Percentiles rank a stretch among this genome's conserved stretches.
These are phyloP conservation scores for Laguncularia racemosa DNA, from an alignment of 345 rosid genomes.

Conservation along the genomic window DNA sequence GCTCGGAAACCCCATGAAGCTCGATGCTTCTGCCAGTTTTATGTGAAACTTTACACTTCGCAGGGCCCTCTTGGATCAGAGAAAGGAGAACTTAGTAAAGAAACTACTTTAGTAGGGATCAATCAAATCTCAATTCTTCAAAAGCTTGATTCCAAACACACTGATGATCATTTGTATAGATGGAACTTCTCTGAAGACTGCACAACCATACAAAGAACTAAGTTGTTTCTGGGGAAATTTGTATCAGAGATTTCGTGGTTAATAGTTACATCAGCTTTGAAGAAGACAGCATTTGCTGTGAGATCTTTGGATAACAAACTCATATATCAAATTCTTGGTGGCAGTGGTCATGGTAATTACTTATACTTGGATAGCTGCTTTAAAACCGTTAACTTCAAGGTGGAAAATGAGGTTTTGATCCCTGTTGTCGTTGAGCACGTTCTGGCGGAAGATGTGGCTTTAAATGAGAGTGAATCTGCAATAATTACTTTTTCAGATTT, in stretches of 20 bases:
- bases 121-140: slow-evolving; percentile 59
- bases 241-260: slow-evolving; percentile 59
- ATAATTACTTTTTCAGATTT: slow-evolving; percentile 26
- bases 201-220: slow-evolving; percentile 34
- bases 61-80: slow-evolving; percentile 56
- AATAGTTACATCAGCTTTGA: slow-evolving; percentile 55
- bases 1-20: slow-evolving; percentile 68
- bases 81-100: slow-evolving; percentile 40
- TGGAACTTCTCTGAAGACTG: slow-evolving; percentile 70
- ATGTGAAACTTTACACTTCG: slow-evolving; percentile 42
- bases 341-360: slow-evolving; percentile 20
- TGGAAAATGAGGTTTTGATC: slow-evolving; percentile 33
- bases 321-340: slow-evolving; percentile 45
- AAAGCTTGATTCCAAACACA: slow-evolving; percentile 36
- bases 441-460: slow-evolving; percentile 14
- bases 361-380: slow-evolving; percentile 13
- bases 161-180: slow-evolving; percentile 39
- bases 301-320: slow-evolving; percentile 51
- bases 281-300: slow-evolving; percentile 38
- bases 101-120: slow-evolving; percentile 34
- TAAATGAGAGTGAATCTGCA: slow-evolving; percentile 11
- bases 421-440: slow-evolving; percentile 32
- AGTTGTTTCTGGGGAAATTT: slow-evolving; percentile 58
- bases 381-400: slow-evolving; percentile 39
- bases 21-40: slow-evolving; percentile 56